phyloP scores from a whole-genome alignment of 177 flowering plant genomes.

The Vitis hybrid region DNA sequence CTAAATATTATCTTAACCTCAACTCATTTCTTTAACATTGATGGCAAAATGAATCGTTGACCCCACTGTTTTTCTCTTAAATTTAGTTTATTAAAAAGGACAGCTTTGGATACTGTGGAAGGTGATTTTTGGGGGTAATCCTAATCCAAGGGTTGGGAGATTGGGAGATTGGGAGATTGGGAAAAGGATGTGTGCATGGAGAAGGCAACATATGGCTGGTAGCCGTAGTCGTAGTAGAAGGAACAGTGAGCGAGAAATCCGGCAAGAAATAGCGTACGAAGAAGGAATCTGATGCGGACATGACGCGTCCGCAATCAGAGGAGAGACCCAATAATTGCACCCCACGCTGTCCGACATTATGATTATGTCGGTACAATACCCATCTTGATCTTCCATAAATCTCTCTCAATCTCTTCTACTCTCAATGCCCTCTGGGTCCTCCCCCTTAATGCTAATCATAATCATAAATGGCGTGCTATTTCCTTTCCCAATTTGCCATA shows the following conservation, averaged over 20 bases:
- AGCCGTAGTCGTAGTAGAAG: neutral
- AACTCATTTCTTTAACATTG: too few species aligned
- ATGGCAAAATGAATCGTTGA: too few species aligned
- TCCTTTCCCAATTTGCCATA: too few species aligned
- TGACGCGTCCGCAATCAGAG: constrained; percentile 39
- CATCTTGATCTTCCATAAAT: constrained; percentile 4
- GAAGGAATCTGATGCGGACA: constrained; percentile 42
- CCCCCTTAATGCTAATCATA: neutral
- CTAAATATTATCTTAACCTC: too few species aligned
- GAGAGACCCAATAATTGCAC: constrained; percentile 45
- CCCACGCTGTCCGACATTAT: constrained; percentile 60
- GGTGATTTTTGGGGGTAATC: too few species aligned
- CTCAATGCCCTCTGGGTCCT: too few species aligned
- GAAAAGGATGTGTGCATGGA: neutral
- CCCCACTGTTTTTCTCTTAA: neutral
- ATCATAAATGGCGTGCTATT: too few species aligned
- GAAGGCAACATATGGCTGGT: neutral
- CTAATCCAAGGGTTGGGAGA: neutral
- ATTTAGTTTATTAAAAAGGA: too few species aligned
- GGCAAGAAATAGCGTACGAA: constrained; percentile 26
- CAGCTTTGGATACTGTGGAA: too few species aligned
- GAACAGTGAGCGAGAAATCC: constrained; percentile 35
- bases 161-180: too few species aligned
- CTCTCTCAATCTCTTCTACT: constrained; percentile 1
- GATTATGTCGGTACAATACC: constrained; percentile 29